phyloP scores from a whole-genome alignment of 768 basidiomycete genomes.

The Termitomyces sp. region DNA sequence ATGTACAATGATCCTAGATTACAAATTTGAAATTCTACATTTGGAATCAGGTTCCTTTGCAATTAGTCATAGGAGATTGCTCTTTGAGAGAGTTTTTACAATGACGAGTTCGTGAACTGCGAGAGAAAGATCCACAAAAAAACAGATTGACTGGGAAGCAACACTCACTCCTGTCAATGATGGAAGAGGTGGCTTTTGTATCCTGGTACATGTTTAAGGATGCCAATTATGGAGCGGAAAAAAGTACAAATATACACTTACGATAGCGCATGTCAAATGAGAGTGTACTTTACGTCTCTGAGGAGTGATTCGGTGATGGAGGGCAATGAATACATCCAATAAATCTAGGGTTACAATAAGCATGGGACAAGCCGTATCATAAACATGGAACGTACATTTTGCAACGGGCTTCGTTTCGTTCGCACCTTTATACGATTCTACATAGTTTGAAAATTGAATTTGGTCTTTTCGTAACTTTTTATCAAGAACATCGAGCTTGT shows the following conservation, averaged over 20 bases:
- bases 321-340: slow-evolving; percentile 41
- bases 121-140: neutral
- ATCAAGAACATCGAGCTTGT: slow-evolving; percentile 58
- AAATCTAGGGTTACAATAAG: slow-evolving; percentile 32
- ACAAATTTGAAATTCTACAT: too few species aligned
- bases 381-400: slow-evolving; percentile 37
- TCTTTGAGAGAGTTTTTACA: slow-evolving; percentile 26
- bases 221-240: neutral
- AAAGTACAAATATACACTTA: slow-evolving; percentile 24
- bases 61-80: slow-evolving; percentile 26
- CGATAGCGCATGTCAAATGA: slow-evolving; percentile 55
- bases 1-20: neutral
- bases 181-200: slow-evolving; percentile 37
- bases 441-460: slow-evolving; percentile 47
- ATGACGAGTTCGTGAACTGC: slow-evolving; percentile 32
- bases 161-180: slow-evolving; percentile 43
- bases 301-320: slow-evolving; percentile 46
- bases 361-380: neutral
- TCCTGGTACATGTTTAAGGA: slow-evolving; percentile 27
- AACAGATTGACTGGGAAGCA: neutral
- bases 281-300: slow-evolving; percentile 43
- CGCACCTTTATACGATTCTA: slow-evolving; percentile 47
- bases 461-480: slow-evolving; percentile 43
- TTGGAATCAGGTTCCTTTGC: neutral
- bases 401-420: slow-evolving; percentile 49